These are phyloP conservation scores for Akanthomyces muscarius DNA, from an alignment of 2,329 filamentous ascomycete species.

Conservation along the genomic window DNA sequence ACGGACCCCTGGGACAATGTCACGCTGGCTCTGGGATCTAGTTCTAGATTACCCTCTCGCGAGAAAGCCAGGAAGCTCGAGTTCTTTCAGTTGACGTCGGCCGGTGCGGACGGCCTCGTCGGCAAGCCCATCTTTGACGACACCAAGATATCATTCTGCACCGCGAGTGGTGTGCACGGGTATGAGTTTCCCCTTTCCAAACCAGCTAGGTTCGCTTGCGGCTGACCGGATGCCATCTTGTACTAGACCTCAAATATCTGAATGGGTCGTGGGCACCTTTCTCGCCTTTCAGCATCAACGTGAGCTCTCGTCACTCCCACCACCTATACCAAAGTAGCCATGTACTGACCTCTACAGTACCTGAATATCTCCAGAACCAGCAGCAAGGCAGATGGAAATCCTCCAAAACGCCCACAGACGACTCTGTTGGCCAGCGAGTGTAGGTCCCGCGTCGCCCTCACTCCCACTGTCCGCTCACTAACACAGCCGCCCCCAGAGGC, in stretches of 20 bases:
- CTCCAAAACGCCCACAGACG: conserved; percentile 31
- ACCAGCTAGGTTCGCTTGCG: too few species aligned
- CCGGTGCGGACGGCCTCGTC: conserved; percentile 49
- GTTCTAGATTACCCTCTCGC: conserved; percentile 38
- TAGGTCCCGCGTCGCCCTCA: conserved; percentile 28
- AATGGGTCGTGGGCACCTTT: conserved; percentile 53
- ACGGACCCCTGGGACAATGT: conserved; percentile 37
- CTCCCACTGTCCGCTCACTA: not conserved
- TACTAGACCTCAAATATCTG: conserved; percentile 50
- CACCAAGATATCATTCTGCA: conserved; percentile 48
- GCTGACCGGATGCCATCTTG: not conserved
- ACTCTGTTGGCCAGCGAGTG: conserved; percentile 47
- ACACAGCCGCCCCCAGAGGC: conserved; percentile 31
- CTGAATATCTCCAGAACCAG: conserved; percentile 42
- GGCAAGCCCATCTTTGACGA: conserved; percentile 46
- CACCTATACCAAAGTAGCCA: not conserved
- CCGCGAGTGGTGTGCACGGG: conserved; percentile 57
- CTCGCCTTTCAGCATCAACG: conserved; percentile 45
- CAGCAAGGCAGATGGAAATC: conserved; percentile 42
- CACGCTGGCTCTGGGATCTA: conserved; percentile 45
- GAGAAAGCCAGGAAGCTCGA: conserved; percentile 45
- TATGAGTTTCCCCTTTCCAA: conserved; percentile 27
- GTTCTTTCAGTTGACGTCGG: conserved; percentile 51
- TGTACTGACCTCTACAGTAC: conserved; percentile 31
- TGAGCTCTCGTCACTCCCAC: conserved; percentile 27